These are phyloP conservation scores for Nakazawaea ishiwadae DNA, from an alignment of 805 yeast species.

Conservation along the genomic window DNA sequence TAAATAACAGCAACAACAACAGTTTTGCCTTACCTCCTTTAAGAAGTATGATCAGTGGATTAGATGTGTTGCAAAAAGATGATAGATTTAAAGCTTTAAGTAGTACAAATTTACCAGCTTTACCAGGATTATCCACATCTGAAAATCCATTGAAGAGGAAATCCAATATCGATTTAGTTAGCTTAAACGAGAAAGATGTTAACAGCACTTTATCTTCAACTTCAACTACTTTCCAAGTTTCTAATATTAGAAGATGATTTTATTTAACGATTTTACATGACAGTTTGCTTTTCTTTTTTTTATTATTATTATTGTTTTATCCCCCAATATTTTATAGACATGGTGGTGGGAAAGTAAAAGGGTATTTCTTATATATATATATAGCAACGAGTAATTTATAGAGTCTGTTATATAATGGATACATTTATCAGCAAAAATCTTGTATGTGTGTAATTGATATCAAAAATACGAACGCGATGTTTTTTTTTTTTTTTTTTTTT, in stretches of 20 bases:
- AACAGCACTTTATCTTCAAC: conserved; percentile 4
- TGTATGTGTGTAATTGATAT: no score
- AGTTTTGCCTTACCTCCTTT: conserved; percentile 27
- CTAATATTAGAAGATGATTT: conserved; percentile 2
- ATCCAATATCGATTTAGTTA: conserved; percentile 13
- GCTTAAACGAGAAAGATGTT: conserved; percentile 10
- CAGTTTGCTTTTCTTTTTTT: neutral
- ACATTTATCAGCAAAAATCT: no score
- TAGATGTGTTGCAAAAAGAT: conserved; percentile 21
- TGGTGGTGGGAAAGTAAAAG: neutral
- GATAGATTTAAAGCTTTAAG: conserved; percentile 16
- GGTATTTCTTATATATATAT: no score
- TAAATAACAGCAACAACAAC: conserved; percentile 1
- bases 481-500: no score
- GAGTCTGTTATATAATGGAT: no score
- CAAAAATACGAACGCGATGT: no score
- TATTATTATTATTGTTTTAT: neutral
- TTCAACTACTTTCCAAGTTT: neutral
- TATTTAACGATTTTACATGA: neutral
- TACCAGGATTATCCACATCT: conserved; percentile 21
- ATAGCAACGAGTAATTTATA: neutral
- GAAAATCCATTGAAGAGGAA: conserved; percentile 17
- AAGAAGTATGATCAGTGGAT: conserved; percentile 25
- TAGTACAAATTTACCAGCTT: conserved; percentile 24
- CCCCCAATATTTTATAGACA: neutral